Evolutionary conservation across 2,329 filamentous ascomycete species (phyloP), one percentile per base, ranked within the genome.

Genomic region (Pseudogymnoascus sp.): DNA sequence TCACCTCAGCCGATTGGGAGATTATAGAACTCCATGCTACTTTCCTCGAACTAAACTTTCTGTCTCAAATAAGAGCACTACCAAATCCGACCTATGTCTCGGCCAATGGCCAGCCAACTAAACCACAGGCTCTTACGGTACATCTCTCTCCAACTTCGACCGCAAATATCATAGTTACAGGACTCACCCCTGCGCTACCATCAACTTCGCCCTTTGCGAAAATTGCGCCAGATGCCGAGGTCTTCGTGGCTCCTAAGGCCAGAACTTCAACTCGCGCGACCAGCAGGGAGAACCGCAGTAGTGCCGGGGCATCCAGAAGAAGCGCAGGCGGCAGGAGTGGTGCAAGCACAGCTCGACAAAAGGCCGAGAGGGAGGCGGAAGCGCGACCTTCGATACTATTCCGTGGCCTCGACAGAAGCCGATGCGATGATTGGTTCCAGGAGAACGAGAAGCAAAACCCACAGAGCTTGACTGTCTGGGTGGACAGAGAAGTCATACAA

Each of bases 1-100:
- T 97, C 70, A 97, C 95, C 0, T 87, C 93, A 1, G 91, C 96
- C 63, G 95, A 99, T 73, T 99, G 95, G 95, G 95, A 99, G 76
- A 96, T 97, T 70, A 97, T 99, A 69, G 95, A 99, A 75, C 80
- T 99, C 1, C 95, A 99, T 78, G 95, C 95, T 4, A 95, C 89
- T 14, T 99, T 97, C 72, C 81, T 99, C 60, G 95, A 99, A 73
- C 81, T 97, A 67, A 97, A 99, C 74, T 86, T 99, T 61, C 81
- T 96, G 33, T 90, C 88, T 49, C 95, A 99, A 77, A 93, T 99
- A 69, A 88, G 95, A 70, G 93, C 93, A 16, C 80, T 99, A 21
- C 93, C 93, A 23, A 97, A 97, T 74, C 93, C 93, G 16, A 79
- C 82, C 23, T 90, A 86, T 72, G 80, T 77, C 45, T 78, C 81